Base-by-base conservation (phyloP, 2,329 filamentous ascomycete genomes). In the Cercospora berteroae region DNA sequence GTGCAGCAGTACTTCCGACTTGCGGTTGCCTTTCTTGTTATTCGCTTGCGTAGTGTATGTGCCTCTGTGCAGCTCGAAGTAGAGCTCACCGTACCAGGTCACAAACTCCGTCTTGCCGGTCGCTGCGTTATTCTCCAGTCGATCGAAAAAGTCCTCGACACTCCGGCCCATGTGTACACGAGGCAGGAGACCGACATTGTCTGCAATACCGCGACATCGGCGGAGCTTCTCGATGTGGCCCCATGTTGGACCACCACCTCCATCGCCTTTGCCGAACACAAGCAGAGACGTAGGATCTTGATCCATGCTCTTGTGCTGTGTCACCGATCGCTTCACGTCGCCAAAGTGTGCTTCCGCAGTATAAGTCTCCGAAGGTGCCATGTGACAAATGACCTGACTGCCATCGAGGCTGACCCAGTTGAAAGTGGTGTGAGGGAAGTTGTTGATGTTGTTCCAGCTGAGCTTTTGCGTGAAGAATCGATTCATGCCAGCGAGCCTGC, bases 401-500 rank as follows among this genome's bases (percentile, higher is more conserved):
- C 95, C 94, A 78, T 99, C 95, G 13, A 97, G 87, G 12, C 93
- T 88, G 33, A 99, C 94, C 95, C 95, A 99, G 80, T 97, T 97
- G 85, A 99, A 99, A 0, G 95, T 98, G 5, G 95, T 98, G 77
- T 98, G 95, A 0, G 95, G 95, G 81, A 98, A 99, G 77, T 91
- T 96, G 82, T 98, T 98, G 85, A 98, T 98, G 79, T 98, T 98
- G 83, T 98, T 98, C 95, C 95, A 99, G 83, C 94, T 98, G 67
- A 99, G 84, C 82, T 99, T 99, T 80, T 99, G 95, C 0, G 95
- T 99, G 76, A 99, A 90, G 83, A 99, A 99, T 36, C 94, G 88
- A 66, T 88, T 91, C 95, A 99, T 98, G 20, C 93, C 94, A n/a
- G 95, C 91, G 29, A 97, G 83, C 3, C 94, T 90, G 77, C 93